Base-by-base conservation (phyloP, 1,284 basidiomycete genomes). In the Mycena citricolor region DNA sequence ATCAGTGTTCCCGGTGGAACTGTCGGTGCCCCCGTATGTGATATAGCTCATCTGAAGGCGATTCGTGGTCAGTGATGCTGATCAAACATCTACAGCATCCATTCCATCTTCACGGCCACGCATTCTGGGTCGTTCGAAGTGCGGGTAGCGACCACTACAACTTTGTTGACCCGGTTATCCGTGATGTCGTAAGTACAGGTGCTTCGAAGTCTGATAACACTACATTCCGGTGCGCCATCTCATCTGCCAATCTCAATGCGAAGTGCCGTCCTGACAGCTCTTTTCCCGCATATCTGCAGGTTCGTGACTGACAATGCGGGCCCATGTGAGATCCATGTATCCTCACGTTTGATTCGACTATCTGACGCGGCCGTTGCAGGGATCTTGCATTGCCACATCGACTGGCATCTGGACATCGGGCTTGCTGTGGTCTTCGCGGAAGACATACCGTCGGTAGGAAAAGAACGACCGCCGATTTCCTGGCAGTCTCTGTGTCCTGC, bases 401-500 rank as follows among this genome's bases (percentile, higher is more conserved):
- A 67, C 34, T 65, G 54, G 56, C 65, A 68, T 20, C 14, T 43
- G 8, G 31, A 48, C 12, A 31, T 36, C 30, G 69, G 70, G 14
- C 57, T 72, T 14, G 68, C 69, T 12, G 55, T 71, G 23, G 69
- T 71, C 4, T 62, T 71, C 26, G 68, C 67, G 1, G 68, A 72
- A 49, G 59, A 68, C 43, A 45, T 60, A 8, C 47, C 50, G 12
- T 41, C 39, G 7, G 51, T 63, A 10, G 45, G 51, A n/a, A 14
- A 41, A 17, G 41, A 51, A 16, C 39, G 47, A 14, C 55, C 53
- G 6, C 49, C 57, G 5, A 32, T 57, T 54, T 31, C 33, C 54
- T 47, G 14, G 12, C 39, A 33, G 7, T 17, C 8, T 11, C 19
- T 7, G 5, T 21, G 0, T 11, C 14, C 14, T 3, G n/a, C n/a